Evolutionary conservation across 2,329 filamentous ascomycete genomes (phyloP).

Genomic region (Penicillium frequentans): DNA sequence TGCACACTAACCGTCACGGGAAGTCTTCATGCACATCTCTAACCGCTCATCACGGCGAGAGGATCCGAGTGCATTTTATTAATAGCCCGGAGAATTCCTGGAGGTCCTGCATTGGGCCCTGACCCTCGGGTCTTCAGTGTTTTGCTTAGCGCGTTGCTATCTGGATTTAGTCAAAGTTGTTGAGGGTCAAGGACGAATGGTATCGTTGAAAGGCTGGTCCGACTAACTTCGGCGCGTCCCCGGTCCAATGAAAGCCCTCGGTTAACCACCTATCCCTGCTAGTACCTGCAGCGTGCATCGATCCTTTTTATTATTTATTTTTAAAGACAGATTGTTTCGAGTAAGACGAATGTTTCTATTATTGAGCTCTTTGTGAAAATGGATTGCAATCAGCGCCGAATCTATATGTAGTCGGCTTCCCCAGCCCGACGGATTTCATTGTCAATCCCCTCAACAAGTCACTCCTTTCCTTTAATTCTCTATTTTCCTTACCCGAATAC

Average conservation of each 20-base stretch:
- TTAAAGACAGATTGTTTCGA: conserved; percentile 23
- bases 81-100: conserved; percentile 24
- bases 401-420: conserved; percentile 22
- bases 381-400: conserved; percentile 11
- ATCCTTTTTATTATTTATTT: conserved; percentile 21
- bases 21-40: conserved; percentile 19
- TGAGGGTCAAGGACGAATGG: conserved; percentile 15
- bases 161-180: conserved; percentile 18
- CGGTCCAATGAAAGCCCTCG: conserved; percentile 21
- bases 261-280: conserved; percentile 16
- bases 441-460: conserved; percentile 11
- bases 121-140: conserved; percentile 13
- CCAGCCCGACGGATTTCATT: conserved; percentile 7
- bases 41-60: conserved; percentile 18
- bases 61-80: conserved; percentile 17
- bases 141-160: conserved; percentile 28
- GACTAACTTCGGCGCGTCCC: conserved; percentile 22
- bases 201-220: conserved; percentile 7
- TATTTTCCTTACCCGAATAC: neutral
- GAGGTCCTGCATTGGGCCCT: conserved; percentile 3
- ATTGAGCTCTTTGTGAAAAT: conserved; percentile 13
- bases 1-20: conserved; percentile 27
- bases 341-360: conserved; percentile 24
- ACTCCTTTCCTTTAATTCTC: conserved; percentile 3
- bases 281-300: conserved; percentile 27